phyloP scores from a whole-genome alignment of 148 eudicot species.

The Cornus controversa region DNA sequence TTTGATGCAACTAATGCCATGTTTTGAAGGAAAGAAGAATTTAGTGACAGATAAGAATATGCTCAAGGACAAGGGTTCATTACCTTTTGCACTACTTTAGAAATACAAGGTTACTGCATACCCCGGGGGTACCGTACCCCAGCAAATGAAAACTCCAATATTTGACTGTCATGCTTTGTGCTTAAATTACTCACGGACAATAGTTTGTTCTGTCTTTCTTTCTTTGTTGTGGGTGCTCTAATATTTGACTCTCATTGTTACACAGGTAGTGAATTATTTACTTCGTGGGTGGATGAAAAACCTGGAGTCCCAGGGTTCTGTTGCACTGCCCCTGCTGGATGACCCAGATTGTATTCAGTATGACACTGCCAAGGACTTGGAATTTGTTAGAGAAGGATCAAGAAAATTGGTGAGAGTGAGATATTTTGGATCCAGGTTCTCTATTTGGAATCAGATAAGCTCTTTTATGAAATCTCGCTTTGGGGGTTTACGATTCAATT shows the following conservation, averaged over 20 bases:
- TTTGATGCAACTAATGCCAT: no score
- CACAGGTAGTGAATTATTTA: conserved; percentile 77
- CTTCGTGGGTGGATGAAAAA: conserved; percentile 82
- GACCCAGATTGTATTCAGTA: conserved; percentile 26
- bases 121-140: no score
- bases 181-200: no score
- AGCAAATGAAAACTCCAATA: no score
- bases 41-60: no score
- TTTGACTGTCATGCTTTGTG: no score
- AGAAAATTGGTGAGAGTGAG: conserved; percentile 56
- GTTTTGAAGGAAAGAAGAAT: no score
- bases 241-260: background rate
- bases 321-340: conserved; percentile 69
- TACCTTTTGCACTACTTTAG: no score
- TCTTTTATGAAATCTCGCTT: conserved; percentile 42
- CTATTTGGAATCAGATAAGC: conserved; percentile 62
- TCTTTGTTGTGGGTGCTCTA: background rate
- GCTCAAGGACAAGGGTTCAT: no score
- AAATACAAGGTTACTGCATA: no score
- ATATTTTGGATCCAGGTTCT: conserved; percentile 53
- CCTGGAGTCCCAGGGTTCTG: conserved; percentile 59
- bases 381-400: conserved; percentile 62
- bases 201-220: no score
- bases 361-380: conserved; percentile 55
- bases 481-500: conserved; percentile 25